phyloP scores from a whole-genome alignment of 345 rosid genomes.

The Syzygium aromaticum region DNA sequence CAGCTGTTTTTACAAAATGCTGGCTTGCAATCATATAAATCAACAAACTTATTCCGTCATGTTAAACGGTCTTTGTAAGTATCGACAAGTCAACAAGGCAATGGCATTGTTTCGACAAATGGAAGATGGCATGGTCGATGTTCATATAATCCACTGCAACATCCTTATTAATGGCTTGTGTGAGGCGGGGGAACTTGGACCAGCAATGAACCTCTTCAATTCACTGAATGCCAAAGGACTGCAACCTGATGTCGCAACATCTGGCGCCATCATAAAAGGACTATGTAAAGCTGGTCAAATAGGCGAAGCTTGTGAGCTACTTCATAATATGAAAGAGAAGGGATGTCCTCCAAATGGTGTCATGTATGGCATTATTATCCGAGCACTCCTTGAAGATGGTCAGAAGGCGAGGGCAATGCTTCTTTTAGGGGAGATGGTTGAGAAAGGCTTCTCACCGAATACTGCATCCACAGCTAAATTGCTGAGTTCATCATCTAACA shows the following conservation, averaged over 20 bases:
- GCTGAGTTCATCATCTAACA: too few relatives aligned
- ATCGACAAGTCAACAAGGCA: background rate
- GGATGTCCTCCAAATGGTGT: background rate
- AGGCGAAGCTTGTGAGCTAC: background rate
- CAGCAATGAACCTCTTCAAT: background rate
- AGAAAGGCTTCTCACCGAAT: background rate
- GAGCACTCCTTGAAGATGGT: background rate
- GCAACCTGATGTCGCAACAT: background rate
- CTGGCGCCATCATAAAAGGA: background rate
- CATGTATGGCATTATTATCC: background rate
- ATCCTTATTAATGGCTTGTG: background rate
- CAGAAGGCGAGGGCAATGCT: background rate
- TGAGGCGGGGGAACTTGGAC: background rate
- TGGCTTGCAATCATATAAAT: background rate
- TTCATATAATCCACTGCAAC: background rate
- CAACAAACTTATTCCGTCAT: background rate
- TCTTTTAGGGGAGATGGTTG: background rate
- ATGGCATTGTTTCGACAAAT: background rate
- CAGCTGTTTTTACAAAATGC: background rate
- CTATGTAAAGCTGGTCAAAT: background rate
- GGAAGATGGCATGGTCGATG: background rate
- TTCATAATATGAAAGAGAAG: background rate
- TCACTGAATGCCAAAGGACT: background rate
- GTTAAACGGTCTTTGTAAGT: conserved; percentile 7
- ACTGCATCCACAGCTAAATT: background rate